Conservation (phyloP, 2,329 filamentous ascomycete genomes). For the Piedraia hortae region DNA sequence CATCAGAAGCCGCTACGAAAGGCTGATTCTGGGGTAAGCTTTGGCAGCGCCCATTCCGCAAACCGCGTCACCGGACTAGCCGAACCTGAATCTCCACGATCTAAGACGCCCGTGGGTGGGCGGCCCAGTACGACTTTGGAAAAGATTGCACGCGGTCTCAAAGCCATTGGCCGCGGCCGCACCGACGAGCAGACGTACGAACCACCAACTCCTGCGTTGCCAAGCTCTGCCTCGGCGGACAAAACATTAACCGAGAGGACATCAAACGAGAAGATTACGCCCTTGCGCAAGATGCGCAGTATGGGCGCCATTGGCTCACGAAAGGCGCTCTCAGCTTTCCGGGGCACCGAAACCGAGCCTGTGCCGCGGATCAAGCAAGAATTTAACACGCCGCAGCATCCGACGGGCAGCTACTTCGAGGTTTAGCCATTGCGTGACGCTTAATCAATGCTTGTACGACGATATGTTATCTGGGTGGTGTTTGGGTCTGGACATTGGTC, state of each 20-base stretch:
- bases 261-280: conserved; percentile 8
- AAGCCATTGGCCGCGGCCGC: conserved; percentile 27
- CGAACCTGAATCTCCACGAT: conserved; percentile 5
- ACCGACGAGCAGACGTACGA: conserved; percentile 17
- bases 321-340: no score
- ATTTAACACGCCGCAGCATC: no score
- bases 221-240: conserved; percentile 1
- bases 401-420: no score
- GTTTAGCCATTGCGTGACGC: no score
- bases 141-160: conserved; percentile 30
- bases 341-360: no score
- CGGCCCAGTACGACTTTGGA: conserved; percentile 25
- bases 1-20: no score
- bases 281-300: conserved; percentile 14
- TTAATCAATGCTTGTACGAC: no score
- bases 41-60: conserved; percentile 15
- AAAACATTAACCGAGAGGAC: no score
- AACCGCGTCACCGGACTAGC: conserved; percentile 4
- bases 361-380: no score
- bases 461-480: no score
- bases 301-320: conserved; percentile 11
- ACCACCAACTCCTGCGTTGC: conserved; percentile 2
- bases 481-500: no score
- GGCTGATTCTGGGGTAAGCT: conserved; percentile 36
- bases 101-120: conserved; percentile 12